Percentiles rank a stretch among this genome's conserved stretches.
Evolutionary conservation across 2,329 filamentous ascomycete genomes (phyloP).

Genomic region (Intubia oerlemansii): DNA sequence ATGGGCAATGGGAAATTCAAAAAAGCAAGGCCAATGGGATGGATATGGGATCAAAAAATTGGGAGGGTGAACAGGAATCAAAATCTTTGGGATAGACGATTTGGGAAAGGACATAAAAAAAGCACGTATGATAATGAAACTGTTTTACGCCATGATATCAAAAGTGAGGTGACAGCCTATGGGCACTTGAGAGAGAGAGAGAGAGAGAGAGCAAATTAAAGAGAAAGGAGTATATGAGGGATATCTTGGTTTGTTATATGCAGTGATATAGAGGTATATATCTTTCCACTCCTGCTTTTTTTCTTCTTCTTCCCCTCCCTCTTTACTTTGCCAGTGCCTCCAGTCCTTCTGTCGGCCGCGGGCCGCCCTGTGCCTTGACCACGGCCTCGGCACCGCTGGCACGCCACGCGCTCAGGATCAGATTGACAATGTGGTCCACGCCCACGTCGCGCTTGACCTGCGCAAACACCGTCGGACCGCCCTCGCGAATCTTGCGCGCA

Average conservation of each 20-base stretch:
- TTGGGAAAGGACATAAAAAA: background rate
- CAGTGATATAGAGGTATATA: too few species aligned
- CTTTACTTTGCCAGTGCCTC: constrained; percentile 18
- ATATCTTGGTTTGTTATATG: too few species aligned
- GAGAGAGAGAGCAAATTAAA: too few species aligned
- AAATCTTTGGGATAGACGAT: constrained; percentile 1
- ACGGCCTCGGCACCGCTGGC: constrained; percentile 57
- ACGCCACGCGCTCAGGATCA: constrained; percentile 86
- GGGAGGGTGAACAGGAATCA: too few species aligned
- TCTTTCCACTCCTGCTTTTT: too few species aligned
- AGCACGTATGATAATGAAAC: background rate
- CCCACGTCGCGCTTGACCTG: constrained; percentile 87
- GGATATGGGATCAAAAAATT: too few species aligned
- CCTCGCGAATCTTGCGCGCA: constrained; percentile 83
- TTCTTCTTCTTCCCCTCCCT: background rate
- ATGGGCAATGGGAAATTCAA: too few species aligned
- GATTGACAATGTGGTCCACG: constrained; percentile 65
- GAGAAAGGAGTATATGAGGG: too few species aligned
- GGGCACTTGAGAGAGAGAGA: too few species aligned
- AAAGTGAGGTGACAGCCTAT: too few species aligned
- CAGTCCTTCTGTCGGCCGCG: constrained; percentile 32
- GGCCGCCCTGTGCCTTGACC: constrained; percentile 30
- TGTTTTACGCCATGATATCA: too few species aligned
- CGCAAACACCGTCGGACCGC: constrained; percentile 85
- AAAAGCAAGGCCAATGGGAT: too few species aligned